Percentiles rank a stretch among this genome's conserved stretches.
These are phyloP conservation scores for Amanita phalloides DNA, from an alignment of 768 basidiomycete genomes.

Conservation along the genomic window DNA sequence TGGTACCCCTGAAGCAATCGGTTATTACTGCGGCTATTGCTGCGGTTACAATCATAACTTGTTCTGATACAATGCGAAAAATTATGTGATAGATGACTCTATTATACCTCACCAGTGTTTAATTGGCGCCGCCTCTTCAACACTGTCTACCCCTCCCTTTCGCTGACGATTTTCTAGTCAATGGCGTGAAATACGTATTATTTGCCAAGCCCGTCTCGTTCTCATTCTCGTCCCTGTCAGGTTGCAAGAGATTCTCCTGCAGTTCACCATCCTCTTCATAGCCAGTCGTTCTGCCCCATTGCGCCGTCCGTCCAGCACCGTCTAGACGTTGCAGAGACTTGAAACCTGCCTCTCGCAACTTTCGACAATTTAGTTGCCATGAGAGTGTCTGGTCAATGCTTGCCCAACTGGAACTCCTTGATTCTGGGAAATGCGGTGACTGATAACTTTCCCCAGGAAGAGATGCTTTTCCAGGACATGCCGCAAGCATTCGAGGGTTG, in stretches of 20 bases:
- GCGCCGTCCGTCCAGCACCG: slow-evolving; percentile 45
- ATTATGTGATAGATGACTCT: background rate
- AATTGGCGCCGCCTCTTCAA: slow-evolving; percentile 31
- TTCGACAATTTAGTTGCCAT: slow-evolving; percentile 51
- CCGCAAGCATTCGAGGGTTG: slow-evolving; percentile 68
- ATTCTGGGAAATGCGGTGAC: slow-evolving; percentile 15
- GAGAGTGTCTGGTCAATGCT: slow-evolving; percentile 27
- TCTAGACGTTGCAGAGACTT: slow-evolving; percentile 63
- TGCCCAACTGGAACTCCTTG: slow-evolving; percentile 27
- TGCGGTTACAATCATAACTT: background rate
- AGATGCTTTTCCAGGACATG: slow-evolving; percentile 41
- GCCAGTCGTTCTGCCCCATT: slow-evolving; percentile 30
- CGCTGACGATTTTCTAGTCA: slow-evolving; percentile 56
- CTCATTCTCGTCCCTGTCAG: slow-evolving; percentile 24
- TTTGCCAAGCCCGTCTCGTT: slow-evolving; percentile 23
- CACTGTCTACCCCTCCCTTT: slow-evolving; percentile 44
- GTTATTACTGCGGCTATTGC: background rate
- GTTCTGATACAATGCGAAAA: background rate
- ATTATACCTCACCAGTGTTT: slow-evolving; percentile 7
- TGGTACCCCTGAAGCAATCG: no score
- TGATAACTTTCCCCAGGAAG: slow-evolving; percentile 22
- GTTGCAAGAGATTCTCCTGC: slow-evolving; percentile 12
- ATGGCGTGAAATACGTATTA: slow-evolving; percentile 40
- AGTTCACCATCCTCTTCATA: slow-evolving; percentile 32
- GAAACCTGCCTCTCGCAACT: slow-evolving; percentile 49